Evolutionary conservation across 2,329 filamentous ascomycete species (phyloP).

Genomic region (Metarhizium album): DNA sequence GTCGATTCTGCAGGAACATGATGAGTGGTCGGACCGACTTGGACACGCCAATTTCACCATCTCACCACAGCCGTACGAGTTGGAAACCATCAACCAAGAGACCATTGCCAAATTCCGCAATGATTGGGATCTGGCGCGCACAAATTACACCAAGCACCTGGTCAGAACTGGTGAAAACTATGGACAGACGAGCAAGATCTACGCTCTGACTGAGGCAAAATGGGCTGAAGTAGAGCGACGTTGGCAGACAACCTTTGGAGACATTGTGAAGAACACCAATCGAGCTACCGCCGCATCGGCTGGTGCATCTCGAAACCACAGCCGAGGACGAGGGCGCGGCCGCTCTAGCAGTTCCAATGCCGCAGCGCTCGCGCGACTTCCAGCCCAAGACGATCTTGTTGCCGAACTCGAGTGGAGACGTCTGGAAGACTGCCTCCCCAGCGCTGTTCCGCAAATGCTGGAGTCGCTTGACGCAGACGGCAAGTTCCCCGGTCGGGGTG

Average conservation of each 20-base stretch:
- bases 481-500: conserved; percentile 81
- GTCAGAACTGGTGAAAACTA: conserved; percentile 85
- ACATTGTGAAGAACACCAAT: conserved; percentile 44
- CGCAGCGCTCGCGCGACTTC: conserved; percentile 21
- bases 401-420: conserved; percentile 32
- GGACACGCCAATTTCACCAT: conserved; percentile 94
- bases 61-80: conserved; percentile 66
- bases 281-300: conserved; percentile 16
- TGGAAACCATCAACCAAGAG: conserved; percentile 48
- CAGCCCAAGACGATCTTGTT: conserved; percentile 26
- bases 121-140: conserved; percentile 74
- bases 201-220: conserved; percentile 74
- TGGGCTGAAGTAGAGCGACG: conserved; percentile 69
- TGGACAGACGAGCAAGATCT: conserved; percentile 80
- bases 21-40: conserved; percentile 75
- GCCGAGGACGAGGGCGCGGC: conserved; percentile 27
- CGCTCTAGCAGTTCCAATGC: conserved; percentile 32
- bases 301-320: conserved; percentile 25
- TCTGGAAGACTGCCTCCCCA: conserved; percentile 46
- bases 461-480: conserved; percentile 59
- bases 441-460: conserved; percentile 57
- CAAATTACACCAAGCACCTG: conserved; percentile 82
- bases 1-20: conserved; percentile 56
- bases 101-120: conserved; percentile 52
- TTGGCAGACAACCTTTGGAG: conserved; percentile 63